Base-by-base conservation (phyloP, 1,284 basidiomycete genomes). In the Psilocybe mexicana region DNA sequence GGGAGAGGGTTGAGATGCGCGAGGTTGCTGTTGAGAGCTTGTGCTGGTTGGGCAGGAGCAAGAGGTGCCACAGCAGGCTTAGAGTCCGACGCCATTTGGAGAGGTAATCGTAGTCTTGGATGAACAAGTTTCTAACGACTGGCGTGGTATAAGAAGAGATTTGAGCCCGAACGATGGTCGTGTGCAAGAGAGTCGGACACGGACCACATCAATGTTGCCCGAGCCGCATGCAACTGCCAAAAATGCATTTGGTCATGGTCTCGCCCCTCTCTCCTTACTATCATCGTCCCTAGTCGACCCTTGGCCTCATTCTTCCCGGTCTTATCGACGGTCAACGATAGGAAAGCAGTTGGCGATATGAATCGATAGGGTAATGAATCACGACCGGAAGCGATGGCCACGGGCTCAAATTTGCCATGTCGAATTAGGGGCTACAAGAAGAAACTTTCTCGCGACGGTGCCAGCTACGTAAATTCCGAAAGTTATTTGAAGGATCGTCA, bases 1-100 rank as follows among this genome's bases (percentile, higher is more conserved):
- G 92, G 92, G 6, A 93, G 76, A 18, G 74, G 71, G 40, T 72
- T 65, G 52, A 74, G 62, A 52, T 74, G 71, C 1, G 68, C 65
- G 6, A 61, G 62, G 55, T 69, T 74, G 36, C 62, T 59, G 63
- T 74, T 74, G 18, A 48, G 54, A 6, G 55, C 52, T 10, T 61
- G 63, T 2, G 69, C 67, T 36, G 67, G 67, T 45, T 68, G 68
- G 23, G 72, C 67, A 2, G 68, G 68, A 18, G 62, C 60, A 26
- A 62, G 61, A 3, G 65, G 62, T 7, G 40, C 57, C 3, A 25
- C 25, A 12, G 43, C 23, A 33, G 33, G 18, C 18, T 18, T 43
- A 11, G 44, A n/a, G 12, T 43, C n/a, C 14, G 50, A 52, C 25
- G 55, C 35, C 55, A 57, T 57, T 46, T 36, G 25, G 18, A 44